Evolutionary conservation across 768 basidiomycete species (phyloP), one percentile per base, ranked within the genome.

Genomic region (Tricholoma furcatifolium): DNA sequence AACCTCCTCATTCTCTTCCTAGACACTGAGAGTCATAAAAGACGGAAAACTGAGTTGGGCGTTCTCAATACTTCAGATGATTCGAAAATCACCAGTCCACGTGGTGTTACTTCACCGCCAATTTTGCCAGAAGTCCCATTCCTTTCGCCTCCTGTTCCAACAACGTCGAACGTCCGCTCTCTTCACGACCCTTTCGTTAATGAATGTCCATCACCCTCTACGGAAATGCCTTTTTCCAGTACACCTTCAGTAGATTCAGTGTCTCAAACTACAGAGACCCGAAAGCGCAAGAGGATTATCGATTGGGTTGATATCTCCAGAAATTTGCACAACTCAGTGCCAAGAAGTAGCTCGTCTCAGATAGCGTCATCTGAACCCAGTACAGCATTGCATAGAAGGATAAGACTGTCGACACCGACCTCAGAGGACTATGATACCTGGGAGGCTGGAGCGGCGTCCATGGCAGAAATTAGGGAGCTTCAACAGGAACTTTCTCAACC

Each of bases 401-500:
- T 39, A 24, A 41, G 21, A 14, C 15, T 36, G 12, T 45, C 48
- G 15, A 35, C 53, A 14, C 53, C 41, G 21, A 40, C 51, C 6
- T 24, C 43, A 24, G 55, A 44, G 24, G 62, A 61, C 4, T 63
- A 63, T 34, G 49, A 57, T 38, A 57, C 54, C 11, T 70, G 70
- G 70, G 70, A 72, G 39, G 60, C 59, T 17, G 59, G 59, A 39
- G 54, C 56, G 2, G 54, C 63, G 1, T 62, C 65, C 15, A 47
- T 50, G 11, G 59, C 65, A 20, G 62, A 66, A 10, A 46, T 68
- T 31, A 56, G 39, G 40, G 47, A 58, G 24, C 47, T 65, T 17
- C 55, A 51, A 32, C 50, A 41, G 7, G 60, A 63, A 27, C 45
- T 59, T 15, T 23, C 46, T 12, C 57, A 51, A 3, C 47, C 49